Base-by-base conservation (phyloP, 352 stramenopile species). In the Phytophthora pinifolia region DNA sequence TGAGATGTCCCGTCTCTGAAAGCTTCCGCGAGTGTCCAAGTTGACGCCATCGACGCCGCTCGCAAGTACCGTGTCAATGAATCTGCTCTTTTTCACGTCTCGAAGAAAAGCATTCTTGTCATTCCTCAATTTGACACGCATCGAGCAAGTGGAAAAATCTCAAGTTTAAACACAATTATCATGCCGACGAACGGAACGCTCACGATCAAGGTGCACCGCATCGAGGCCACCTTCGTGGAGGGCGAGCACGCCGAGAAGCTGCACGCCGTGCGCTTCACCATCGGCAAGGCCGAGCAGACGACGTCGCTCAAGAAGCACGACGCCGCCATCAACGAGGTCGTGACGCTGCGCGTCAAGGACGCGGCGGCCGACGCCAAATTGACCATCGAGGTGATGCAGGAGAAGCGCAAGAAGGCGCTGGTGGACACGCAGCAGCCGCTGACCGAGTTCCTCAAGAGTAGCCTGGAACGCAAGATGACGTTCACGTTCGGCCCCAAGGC, bases 321-420 rank as follows among this genome's bases (percentile, higher is more conserved):
- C 34, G 57, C 38, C 14, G 12, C 37, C 25, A 55, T 80, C 31
- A 54, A 80, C 37, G 57, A 74, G 51, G 54, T 55, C 13, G 31
- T 76, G 46, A 56, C 63, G 41, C 62, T 80, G 20, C 46, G 69
- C 18, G 38, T 83, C 9, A 64, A 60, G 45, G 31, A 68, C 29
- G 34, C 70, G 6, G 41, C 57, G 12, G 22, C 37, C 35, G 46
- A 54, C 66, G 69, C 35, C 65, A 69, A 34, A 59, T 56, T 82
- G 18, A 43, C 55, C 9, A 72, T 78, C 30, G 74, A 79, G 22
- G 56, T 80, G 53, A 30, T 70, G 59, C 57, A 66, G 43, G 56
- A 83, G 29, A 53, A 59, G 42, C 68, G 62, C 46, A 74, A 76
- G 65, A 76, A 76, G 56, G 20, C 54, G 29, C 48, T 78, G 12